Conservation (phyloP, 495 filamentous ascomycete genomes). For the Hypoxylon perforatum region DNA sequence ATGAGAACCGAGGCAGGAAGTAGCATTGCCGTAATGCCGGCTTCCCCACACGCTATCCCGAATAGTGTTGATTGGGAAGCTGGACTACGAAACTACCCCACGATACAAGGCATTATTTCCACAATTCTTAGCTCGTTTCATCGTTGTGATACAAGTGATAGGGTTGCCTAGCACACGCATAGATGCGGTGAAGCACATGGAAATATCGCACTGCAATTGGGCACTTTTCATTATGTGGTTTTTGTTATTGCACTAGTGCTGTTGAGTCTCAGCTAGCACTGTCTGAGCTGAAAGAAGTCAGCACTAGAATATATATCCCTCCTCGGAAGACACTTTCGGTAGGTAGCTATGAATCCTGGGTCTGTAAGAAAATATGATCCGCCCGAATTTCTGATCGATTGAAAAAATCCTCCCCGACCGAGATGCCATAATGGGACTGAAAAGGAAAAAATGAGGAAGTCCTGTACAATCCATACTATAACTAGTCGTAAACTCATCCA, state of each 20-base stretch:
- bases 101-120: background rate
- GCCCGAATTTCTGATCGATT: background rate
- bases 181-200: background rate
- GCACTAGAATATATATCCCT: background rate
- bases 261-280: background rate
- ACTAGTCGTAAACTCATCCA: slow-evolving; percentile 20
- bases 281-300: background rate
- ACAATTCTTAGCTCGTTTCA: background rate
- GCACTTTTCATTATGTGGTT: background rate
- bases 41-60: slow-evolving; percentile 31
- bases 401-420: background rate
- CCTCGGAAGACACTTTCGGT: background rate
- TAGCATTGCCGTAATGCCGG: slow-evolving; percentile 10
- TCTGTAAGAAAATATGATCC: slow-evolving; percentile 1
- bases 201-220: slow-evolving; percentile 9
- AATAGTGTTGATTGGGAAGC: slow-evolving; percentile 5
- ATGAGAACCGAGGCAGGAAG: slow-evolving; percentile 32
- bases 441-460: background rate
- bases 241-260: slow-evolving; percentile 9
- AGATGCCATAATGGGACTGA: background rate
- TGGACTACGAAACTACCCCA: background rate
- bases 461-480: background rate
- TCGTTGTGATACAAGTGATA: background rate
- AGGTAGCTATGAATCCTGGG: background rate
- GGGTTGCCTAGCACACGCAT: background rate